Base-by-base conservation (phyloP, 805 yeast species). In the Yarrowia sp. region DNA sequence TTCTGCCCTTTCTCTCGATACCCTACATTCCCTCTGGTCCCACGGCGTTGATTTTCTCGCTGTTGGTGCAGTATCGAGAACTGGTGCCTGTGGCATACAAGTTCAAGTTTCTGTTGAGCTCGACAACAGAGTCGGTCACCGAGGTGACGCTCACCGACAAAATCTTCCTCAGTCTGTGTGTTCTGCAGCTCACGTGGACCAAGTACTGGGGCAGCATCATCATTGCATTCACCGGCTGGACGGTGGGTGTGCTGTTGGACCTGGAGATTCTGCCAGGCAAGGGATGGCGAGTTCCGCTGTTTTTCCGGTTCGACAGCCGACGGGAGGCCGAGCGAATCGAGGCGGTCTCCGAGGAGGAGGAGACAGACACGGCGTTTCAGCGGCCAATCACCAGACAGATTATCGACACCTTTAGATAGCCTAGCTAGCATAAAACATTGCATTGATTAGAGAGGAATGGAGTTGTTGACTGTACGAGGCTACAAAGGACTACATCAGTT, bases 31-130 rank as follows among this genome's bases (percentile, higher is more conserved):
- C 76, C 1, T 72, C 80, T 0, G 83, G 84, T 5, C 82, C 82
- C 10, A 75, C 77, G 2, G 73, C 76, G 2, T 63, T 79, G 2
- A 35, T 81, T 5, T 79, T 79, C 70, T 78, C 80, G 2, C 67
- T 80, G 12, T 69, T 80, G 45, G 80, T 76, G 11, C 77, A 78
- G 43, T 81, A 79, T 69, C 75, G 77, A 61, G 77, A 76, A 38
- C 72, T 77, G 69, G 77, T 81, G n/a, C 84, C 84, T 3, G 76
- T 78, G 3, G 78, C 78, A 46, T 81, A 81, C 74, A 74, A 74
- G 69, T 79, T 81, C 73, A 79, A 79, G 63, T 66, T 73, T 70
- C 52, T 59, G 52, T 15, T 59, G 52, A 35, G 42, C 42, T 68
- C 73, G 50, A 73, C 73, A 8, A 68, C 70, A 8, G 68, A 70